Evolutionary conservation across 2,329 filamentous ascomycete genomes (phyloP).

Genomic region (Xylariaceae sp.): DNA sequence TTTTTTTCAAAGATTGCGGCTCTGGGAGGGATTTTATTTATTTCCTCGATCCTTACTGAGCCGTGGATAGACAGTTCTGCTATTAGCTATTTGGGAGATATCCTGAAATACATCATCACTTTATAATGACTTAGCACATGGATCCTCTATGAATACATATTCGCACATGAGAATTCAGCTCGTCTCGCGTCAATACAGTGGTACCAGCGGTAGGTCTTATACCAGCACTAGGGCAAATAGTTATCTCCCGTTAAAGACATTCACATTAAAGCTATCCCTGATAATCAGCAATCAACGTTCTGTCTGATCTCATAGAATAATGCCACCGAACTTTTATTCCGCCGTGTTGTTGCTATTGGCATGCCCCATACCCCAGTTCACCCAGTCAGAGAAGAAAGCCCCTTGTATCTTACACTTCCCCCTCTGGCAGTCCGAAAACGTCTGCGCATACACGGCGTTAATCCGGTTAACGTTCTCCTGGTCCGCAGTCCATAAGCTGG

Average conservation of each 20-base stretch:
- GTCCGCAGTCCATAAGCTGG: slow-evolving; percentile 54
- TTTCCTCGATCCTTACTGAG: background rate
- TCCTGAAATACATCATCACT: background rate
- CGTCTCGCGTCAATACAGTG: too few relatives aligned
- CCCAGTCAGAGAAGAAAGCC: slow-evolving; percentile 67
- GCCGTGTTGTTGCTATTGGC: slow-evolving; percentile 28
- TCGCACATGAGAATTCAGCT: too few relatives aligned
- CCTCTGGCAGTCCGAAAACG: slow-evolving; percentile 56
- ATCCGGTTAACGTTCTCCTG: slow-evolving; percentile 51
- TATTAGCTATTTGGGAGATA: too few relatives aligned
- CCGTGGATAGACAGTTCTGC: background rate
- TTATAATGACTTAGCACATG: background rate
- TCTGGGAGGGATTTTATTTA: background rate
- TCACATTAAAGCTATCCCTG: slow-evolving; percentile 2
- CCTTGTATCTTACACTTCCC: slow-evolving; percentile 58
- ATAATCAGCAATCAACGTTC: background rate
- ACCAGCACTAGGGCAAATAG: too few relatives aligned
- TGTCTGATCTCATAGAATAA: background rate
- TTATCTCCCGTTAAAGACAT: background rate
- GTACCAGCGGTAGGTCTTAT: too few relatives aligned
- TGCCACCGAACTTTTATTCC: background rate
- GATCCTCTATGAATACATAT: too few relatives aligned
- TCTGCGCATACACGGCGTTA: slow-evolving; percentile 60
- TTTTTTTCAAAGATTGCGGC: background rate
- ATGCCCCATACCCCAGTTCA: slow-evolving; percentile 64